These are phyloP conservation scores for Plectosphaerella plurivora DNA, from an alignment of 2,329 filamentous ascomycete species.

Conservation along the genomic window DNA sequence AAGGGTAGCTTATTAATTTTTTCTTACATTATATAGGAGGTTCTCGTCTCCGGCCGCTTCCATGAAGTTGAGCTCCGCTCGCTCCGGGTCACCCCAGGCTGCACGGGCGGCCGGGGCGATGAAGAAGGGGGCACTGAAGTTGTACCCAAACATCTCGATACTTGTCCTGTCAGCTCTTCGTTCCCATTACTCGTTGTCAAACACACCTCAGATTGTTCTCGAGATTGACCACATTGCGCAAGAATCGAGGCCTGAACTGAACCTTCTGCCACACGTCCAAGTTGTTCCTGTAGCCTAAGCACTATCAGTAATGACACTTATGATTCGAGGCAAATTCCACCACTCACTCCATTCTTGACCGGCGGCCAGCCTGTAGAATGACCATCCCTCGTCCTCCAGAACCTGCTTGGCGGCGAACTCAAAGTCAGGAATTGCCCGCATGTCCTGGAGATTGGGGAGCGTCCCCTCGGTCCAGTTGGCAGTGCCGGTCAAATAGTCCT, in stretches of 20 bases:
- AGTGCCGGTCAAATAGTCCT: conserved; percentile 17
- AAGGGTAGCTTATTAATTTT: neutral
- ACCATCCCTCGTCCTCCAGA: conserved; percentile 34
- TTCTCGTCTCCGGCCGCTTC: conserved; percentile 37
- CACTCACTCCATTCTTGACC: conserved; percentile 38
- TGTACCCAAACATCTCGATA: conserved; percentile 40
- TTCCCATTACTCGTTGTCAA: neutral
- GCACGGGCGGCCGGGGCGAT: conserved; percentile 41
- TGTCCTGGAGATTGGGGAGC: conserved; percentile 32
- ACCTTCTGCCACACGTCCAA: conserved; percentile 43
- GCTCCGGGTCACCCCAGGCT: conserved; percentile 33
- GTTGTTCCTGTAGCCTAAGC: conserved; percentile 41
- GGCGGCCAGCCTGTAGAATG: conserved; percentile 45
- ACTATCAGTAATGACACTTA: neutral
- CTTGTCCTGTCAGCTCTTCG: conserved; percentile 9
- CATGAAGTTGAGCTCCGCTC: conserved; percentile 42
- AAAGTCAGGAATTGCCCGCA: conserved; percentile 43
- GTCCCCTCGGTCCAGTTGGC: conserved; percentile 26
- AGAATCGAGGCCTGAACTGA: conserved; percentile 34
- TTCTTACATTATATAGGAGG: conserved; percentile 37
- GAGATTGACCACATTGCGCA: conserved; percentile 30
- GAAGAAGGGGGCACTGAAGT: conserved; percentile 44
- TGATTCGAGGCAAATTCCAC: neutral
- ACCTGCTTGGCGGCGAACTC: conserved; percentile 41
- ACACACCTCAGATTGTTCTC: conserved; percentile 26